Conservation (phyloP, 768 basidiomycete species). For the Phaffia australis region DNA sequence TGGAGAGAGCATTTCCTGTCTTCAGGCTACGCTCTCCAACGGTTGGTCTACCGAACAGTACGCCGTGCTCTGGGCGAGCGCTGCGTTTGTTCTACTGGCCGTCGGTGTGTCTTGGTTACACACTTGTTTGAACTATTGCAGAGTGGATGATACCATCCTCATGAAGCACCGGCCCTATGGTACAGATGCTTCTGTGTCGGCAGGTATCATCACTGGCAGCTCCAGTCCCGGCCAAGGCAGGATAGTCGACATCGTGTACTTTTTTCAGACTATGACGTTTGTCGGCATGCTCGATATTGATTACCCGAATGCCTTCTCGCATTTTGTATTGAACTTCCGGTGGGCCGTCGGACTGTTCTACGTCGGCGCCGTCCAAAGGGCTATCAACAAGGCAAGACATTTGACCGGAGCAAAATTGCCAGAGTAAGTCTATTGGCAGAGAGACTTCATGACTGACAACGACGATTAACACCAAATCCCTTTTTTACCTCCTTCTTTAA, state of each 20-base stretch:
- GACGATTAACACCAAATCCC: background rate
- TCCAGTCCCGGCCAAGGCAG: constrained; percentile 56
- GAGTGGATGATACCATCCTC: constrained; percentile 11
- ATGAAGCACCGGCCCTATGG: constrained; percentile 32
- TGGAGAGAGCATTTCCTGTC: constrained; percentile 67
- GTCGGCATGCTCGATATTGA: constrained; percentile 70
- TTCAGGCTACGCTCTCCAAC: constrained; percentile 85
- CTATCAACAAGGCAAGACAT: constrained; percentile 72
- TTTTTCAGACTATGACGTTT: constrained; percentile 74
- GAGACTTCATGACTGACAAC: background rate
- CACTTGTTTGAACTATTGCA: constrained; percentile 34
- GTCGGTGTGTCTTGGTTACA: constrained; percentile 50
- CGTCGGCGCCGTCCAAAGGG: constrained; percentile 55
- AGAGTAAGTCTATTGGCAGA: constrained; percentile 3
- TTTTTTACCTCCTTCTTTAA: background rate
- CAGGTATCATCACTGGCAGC: constrained; percentile 13
- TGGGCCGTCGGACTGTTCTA: constrained; percentile 67
- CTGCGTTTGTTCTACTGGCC: constrained; percentile 43
- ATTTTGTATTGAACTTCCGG: constrained; percentile 73
- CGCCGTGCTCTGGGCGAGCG: constrained; percentile 68
- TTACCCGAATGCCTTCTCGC: constrained; percentile 71
- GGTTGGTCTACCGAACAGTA: constrained; percentile 69
- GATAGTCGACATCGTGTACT: constrained; percentile 65
- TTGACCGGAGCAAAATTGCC: constrained; percentile 64
- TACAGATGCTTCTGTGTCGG: constrained; percentile 43